phyloP scores from a whole-genome alignment of 75 land plant species.

The Larix kaempferi region DNA sequence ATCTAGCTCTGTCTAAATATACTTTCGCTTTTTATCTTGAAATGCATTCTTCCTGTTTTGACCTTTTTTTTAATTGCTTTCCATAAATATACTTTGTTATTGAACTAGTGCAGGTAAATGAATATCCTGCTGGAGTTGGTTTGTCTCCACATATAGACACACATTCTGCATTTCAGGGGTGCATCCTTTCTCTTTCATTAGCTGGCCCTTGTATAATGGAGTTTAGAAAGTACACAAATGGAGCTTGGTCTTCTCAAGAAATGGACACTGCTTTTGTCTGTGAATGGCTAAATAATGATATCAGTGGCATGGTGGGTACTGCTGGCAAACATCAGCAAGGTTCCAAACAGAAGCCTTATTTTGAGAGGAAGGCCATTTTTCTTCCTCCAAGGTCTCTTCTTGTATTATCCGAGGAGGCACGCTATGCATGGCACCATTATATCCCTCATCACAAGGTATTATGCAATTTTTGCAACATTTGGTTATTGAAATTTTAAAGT shows the following conservation, averaged over 20 bases:
- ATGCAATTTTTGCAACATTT: too few relatives aligned
- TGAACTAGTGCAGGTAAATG: slow-evolving; percentile 71
- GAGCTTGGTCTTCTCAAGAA: slow-evolving; percentile 21
- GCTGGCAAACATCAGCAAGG: background rate
- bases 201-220: slow-evolving; percentile 98
- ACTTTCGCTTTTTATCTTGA: too few relatives aligned
- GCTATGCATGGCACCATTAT: slow-evolving; percentile 99
- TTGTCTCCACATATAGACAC: slow-evolving; percentile 99
- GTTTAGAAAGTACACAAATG: slow-evolving; percentile 70
- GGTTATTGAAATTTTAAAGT: too few relatives aligned
- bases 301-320: background rate
- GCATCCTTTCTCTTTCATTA: slow-evolving; percentile 86
- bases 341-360: slow-evolving; percentile 16
- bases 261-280: background rate
- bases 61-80: background rate
- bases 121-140: slow-evolving; percentile 96
- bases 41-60: too few relatives aligned
- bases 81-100: background rate
- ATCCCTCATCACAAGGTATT: slow-evolving; percentile 98
- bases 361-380: slow-evolving; percentile 59
- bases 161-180: slow-evolving; percentile 95
- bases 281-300: background rate
- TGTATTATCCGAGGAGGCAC: slow-evolving; percentile 83
- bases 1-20: background rate
- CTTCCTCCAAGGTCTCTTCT: slow-evolving; percentile 97